Percentiles rank a stretch among this genome's conserved stretches.
Evolutionary conservation across 164 flowering plant species (phyloP).

Genomic region (Sextonia rubra): DNA sequence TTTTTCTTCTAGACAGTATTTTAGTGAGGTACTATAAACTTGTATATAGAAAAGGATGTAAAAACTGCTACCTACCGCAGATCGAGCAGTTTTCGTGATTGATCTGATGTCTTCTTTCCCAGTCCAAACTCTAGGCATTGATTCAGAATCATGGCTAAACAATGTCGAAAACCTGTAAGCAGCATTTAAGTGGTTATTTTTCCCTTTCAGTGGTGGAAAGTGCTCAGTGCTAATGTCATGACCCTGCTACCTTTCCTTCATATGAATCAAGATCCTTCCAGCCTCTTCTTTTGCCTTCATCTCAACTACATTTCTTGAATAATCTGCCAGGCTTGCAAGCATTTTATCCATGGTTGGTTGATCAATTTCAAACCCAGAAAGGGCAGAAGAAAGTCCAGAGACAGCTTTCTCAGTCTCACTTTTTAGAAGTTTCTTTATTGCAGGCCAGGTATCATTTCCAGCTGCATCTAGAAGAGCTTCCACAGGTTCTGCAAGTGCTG

Average conservation of each 20-base stretch:
- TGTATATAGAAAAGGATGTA: background rate
- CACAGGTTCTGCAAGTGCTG: conserved; percentile 79
- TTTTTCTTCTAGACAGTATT: too few relatives aligned
- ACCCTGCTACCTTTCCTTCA: conserved; percentile 81
- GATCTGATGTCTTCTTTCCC: conserved; percentile 92
- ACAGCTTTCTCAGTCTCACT: conserved; percentile 78
- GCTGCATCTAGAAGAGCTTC: conserved; percentile 91
- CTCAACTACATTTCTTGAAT: conserved; percentile 79
- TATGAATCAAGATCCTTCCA: conserved; percentile 76
- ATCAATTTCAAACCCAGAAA: conserved; percentile 86
- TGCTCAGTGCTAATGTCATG: background rate
- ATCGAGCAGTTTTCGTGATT: conserved; percentile 87
- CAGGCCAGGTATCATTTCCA: conserved; percentile 79
- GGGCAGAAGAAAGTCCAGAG: conserved; percentile 60
- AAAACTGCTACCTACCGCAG: conserved; percentile 47
- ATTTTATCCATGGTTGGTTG: conserved; percentile 49
- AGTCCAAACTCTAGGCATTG: conserved; percentile 98
- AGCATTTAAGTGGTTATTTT: conserved; percentile 9
- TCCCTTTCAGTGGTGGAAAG: background rate
- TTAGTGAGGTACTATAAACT: background rate
- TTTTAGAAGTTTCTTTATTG: conserved; percentile 75
- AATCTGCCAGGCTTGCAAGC: conserved; percentile 48
- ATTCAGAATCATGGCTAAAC: conserved; percentile 89
- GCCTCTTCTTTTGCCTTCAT: conserved; percentile 87
- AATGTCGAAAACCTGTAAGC: conserved; percentile 69